Base-by-base conservation (phyloP, 257 asterid genomes). In the Marsdenia floribunda region DNA sequence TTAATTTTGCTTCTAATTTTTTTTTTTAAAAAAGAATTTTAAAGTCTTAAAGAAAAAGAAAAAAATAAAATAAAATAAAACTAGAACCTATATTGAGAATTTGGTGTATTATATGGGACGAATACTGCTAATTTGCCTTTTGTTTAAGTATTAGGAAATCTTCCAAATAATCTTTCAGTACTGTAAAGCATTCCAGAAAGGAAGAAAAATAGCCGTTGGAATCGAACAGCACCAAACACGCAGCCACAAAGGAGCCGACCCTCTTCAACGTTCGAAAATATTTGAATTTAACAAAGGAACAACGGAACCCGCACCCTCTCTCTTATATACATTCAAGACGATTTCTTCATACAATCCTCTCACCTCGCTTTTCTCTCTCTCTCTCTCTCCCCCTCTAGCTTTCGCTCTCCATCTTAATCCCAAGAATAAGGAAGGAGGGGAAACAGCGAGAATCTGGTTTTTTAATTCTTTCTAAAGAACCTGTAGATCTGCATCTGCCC, bases 171-270 rank as follows among this genome's bases (percentile, higher is more conserved):
- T 44, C 49, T 44, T 44, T 44, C 1, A 44, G 10, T 44, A 44
- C 1, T 7, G 10, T 44, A 44, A 44, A 44, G 49, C 49, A 6
- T 44, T 15, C 18, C 54, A 3, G 4, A 26, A 68, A 38, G 68
- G 11, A 33, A n/a, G 1, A 18, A 77, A 77, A 77, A 49, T 77
- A 77, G 80, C 80, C 80, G 80, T 77, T 77, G 35, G 72, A 40
- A 47, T 12, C 16, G 16, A 66, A 21, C 29, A 37, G 70, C 70
- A 65, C 70, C 50, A 65, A 38, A 65, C 70, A 37, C 50, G 70
- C 21, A 44, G 68, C 26, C 60, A 22, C 2, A 14, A 38, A 16
- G 47, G 72, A 50, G 75, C 80, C 54, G 71, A 33, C 47, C 75
- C 12, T 35, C 59, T 55, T 22, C 46, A 73, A 78, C 82, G 78